Percentiles rank a stretch among this genome's conserved stretches.
phyloP scores from a whole-genome alignment of 2,329 filamentous ascomycete species.

The Claviceps maximensis region DNA sequence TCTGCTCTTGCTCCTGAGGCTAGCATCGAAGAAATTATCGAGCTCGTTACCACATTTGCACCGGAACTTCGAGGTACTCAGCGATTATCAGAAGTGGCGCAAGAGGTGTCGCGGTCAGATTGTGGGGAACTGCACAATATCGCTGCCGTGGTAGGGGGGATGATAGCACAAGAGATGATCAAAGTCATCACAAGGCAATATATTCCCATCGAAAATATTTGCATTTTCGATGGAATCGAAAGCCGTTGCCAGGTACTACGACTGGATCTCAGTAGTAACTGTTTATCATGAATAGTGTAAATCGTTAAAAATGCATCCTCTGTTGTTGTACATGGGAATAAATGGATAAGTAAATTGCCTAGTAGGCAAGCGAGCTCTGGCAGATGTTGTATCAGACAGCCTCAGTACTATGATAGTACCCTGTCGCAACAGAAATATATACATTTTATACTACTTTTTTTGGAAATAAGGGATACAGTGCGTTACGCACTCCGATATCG shows the following conservation, averaged over 20 bases:
- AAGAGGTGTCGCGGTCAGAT: conserved; percentile 61
- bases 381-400: no score
- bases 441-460: no score
- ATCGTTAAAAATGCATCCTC: no score
- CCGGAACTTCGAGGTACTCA: conserved; percentile 36
- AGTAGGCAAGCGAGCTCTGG: no score
- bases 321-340: no score
- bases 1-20: conserved; percentile 32
- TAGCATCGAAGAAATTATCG: conserved; percentile 41
- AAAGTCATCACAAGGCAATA: conserved; percentile 72
- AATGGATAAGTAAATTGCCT: no score
- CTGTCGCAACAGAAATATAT: no score
- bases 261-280: conserved; percentile 15
- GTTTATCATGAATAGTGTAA: background rate
- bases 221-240: conserved; percentile 55
- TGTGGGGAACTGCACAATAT: conserved; percentile 89
- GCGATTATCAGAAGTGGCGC: conserved; percentile 39
- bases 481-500: no score
- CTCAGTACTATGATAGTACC: no score
- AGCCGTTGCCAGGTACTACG: conserved; percentile 47
- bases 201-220: conserved; percentile 57
- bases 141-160: conserved; percentile 72
- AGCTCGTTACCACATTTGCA: conserved; percentile 27
- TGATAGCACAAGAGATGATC: conserved; percentile 94
- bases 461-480: no score